Evolutionary conservation across 495 filamentous ascomycete species (phyloP), one percentile per base, ranked within the genome.

Genomic region (Podospora comata): DNA sequence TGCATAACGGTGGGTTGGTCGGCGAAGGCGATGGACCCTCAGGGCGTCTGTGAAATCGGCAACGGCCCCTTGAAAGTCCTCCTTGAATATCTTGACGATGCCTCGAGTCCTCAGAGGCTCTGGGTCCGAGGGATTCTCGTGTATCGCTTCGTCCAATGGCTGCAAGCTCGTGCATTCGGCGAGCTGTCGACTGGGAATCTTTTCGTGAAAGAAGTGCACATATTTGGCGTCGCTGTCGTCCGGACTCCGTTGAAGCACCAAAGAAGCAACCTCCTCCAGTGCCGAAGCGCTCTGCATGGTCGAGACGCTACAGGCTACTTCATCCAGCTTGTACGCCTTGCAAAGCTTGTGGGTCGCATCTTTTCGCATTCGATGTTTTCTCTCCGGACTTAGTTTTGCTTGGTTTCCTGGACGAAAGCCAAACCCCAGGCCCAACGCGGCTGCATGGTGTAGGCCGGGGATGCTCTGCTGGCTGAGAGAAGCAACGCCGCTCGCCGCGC

Each of bases 131-230:
- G 89, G 87, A 16, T 84, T 76, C 32, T 86, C 85, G 16, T 78
- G 78, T 57, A 92, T 89, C 57, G 92, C 85, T 60, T 90, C 84
- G 77, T 91, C 81, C 68, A 94, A 76, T 1, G 85, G 82, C 57
- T 82, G 77, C 28, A 93, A 78, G 55, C 84, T 86, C 5, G 91
- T 93, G 75, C 83, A 91, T 71, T 92, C 86, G 60, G 88, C 91
- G 69, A 93, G 83, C 78, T 91, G 89, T 28, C 91, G 81, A 15
- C 86, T 89, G 1, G 91, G 91, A 54, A 94, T 93, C 81, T 93
- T 93, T 73, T 94, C 91, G 78, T 93, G 91, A 75, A 94, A 93
- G 78, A 94, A 93, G 71, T 94, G 90, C 4, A 93, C 91, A 68
- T 94, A 94, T 70, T 89, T 90, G 32, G 90, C 91, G 70, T 93